These are phyloP conservation scores for Nicotiana tomentosiformis DNA, from an alignment of 257 asterid genomes.

Conservation along the genomic window DNA sequence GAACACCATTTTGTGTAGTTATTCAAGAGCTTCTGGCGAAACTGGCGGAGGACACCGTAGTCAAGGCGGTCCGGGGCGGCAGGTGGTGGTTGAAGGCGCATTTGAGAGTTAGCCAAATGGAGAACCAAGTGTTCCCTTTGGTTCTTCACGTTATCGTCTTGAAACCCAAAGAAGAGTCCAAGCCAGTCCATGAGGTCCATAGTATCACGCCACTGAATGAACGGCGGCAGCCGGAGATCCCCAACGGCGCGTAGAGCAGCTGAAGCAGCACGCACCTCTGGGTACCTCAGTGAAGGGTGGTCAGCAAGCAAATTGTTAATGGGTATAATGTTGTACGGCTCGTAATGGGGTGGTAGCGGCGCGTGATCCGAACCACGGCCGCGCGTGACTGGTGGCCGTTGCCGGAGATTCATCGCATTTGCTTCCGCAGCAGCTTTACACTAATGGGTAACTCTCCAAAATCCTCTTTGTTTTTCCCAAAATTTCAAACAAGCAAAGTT, in stretches of 20 bases:
- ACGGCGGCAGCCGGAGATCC: slow-evolving; percentile 74
- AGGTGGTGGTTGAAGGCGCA: slow-evolving; percentile 80
- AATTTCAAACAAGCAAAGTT: neutral
- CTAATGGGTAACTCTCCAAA: slow-evolving; percentile 15
- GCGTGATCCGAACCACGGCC: slow-evolving; percentile 42
- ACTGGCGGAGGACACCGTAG: slow-evolving; percentile 56
- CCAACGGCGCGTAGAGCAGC: slow-evolving; percentile 61
- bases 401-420: slow-evolving; percentile 55
- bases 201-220: slow-evolving; percentile 44
- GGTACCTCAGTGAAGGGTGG: slow-evolving; percentile 81
- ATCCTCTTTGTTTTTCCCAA: neutral
- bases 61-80: slow-evolving; percentile 56
- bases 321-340: slow-evolving; percentile 74
- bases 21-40: slow-evolving; percentile 62
- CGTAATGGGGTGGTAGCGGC: slow-evolving; percentile 36
- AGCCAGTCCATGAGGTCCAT: slow-evolving; percentile 90
- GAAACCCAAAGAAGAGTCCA: slow-evolving; percentile 96
- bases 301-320: slow-evolving; percentile 56
- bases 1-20: slow-evolving; percentile 88
- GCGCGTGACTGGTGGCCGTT: slow-evolving; percentile 46
- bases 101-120: slow-evolving; percentile 79
- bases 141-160: slow-evolving; percentile 72
- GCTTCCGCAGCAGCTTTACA: slow-evolving; percentile 9
- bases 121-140: slow-evolving; percentile 91
- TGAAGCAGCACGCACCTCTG: slow-evolving; percentile 82